A percentile compares a stretch with the other conserved stretches of the same genome.
Conservation (phyloP, 225 moss, liverwort and hornwort genomes). For the Pseudoscleropodium purum region DNA sequence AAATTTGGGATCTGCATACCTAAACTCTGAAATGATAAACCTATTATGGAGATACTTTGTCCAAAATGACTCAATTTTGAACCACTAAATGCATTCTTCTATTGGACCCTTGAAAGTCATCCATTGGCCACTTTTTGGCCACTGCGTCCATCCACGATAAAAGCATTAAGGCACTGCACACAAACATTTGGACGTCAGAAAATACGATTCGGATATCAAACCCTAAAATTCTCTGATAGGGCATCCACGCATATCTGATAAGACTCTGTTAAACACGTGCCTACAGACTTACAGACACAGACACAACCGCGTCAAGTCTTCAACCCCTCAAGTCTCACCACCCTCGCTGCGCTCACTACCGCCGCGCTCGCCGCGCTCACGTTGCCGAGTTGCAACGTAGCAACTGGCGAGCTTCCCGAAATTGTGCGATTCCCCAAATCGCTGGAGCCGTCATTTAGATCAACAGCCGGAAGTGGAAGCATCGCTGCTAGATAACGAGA, state of each 20-base stretch:
- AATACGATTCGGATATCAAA: too few species aligned
- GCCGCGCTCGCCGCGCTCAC: not conserved
- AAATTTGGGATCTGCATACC: not conserved
- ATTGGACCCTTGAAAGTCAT: not conserved
- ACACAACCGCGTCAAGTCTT: not conserved
- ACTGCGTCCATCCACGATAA: too few species aligned
- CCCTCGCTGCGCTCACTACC: not conserved
- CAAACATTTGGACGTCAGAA: too few species aligned
- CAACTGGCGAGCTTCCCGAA: not conserved
- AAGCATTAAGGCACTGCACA: too few species aligned
- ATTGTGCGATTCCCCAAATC: too few species aligned
- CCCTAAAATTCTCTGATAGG: not conserved
- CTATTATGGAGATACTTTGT: accelerated
- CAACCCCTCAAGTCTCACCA: too few species aligned
- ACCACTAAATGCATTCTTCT: not conserved
- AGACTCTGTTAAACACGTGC: not conserved
- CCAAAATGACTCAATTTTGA: not conserved
- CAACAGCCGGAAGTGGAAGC: too few species aligned
- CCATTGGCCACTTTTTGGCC: not conserved
- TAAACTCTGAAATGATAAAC: accelerated
- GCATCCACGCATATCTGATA: not conserved
- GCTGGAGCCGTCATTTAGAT: not conserved
- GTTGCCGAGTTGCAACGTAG: not conserved
- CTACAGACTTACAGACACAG: not conserved
- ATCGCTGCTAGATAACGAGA: too few species aligned